These are phyloP conservation scores for Lanmaoa pseudosensibilis DNA, from an alignment of 768 basidiomycete genomes.

Conservation along the genomic window DNA sequence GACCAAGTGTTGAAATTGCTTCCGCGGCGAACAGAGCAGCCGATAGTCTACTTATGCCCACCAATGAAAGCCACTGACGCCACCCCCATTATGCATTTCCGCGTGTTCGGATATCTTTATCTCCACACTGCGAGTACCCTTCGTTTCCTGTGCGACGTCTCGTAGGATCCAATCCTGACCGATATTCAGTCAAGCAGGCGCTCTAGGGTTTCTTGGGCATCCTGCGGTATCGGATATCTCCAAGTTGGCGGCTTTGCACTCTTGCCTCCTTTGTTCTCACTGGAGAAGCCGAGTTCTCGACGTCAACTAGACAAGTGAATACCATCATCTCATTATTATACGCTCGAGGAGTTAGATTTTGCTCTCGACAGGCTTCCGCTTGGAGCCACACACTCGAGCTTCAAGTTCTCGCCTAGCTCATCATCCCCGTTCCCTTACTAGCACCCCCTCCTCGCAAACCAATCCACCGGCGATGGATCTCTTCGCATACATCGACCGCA, in stretches of 20 bases:
- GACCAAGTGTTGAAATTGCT: neutral
- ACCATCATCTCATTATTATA: neutral
- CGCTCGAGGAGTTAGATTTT: neutral
- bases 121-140: neutral
- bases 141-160: neutral
- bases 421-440: no score
- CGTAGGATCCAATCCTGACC: neutral
- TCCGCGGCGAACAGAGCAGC: neutral
- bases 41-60: neutral
- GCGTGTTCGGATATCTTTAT: neutral
- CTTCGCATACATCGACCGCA: slow-evolving; percentile 21
- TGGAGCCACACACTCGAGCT: neutral
- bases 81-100: neutral
- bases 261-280: neutral
- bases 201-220: neutral
- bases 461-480: slow-evolving; percentile 11
- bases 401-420: no score
- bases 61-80: neutral
- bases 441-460: neutral
- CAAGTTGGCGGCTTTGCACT: neutral
- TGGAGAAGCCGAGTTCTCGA: neutral
- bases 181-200: neutral
- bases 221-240: neutral
- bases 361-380: neutral
- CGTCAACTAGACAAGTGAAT: neutral